Conservation (phyloP, 768 basidiomycete species). For the Mycena metata region DNA sequence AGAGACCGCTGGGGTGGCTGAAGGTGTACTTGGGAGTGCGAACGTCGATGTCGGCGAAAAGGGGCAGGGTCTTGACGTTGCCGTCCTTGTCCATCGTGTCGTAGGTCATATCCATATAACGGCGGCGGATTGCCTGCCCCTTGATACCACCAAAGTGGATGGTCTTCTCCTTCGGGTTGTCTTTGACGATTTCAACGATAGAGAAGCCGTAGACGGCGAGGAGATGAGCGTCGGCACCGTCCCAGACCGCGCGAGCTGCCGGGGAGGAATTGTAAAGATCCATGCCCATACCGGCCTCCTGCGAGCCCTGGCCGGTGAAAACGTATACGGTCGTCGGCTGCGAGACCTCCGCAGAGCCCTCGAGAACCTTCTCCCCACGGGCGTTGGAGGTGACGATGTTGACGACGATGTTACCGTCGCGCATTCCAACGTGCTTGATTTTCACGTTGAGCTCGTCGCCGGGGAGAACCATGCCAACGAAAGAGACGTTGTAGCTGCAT, state of each 20-base stretch:
- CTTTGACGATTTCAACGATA: conserved; percentile 98
- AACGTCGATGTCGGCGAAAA: conserved; percentile 95
- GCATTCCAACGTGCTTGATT: conserved; percentile 92
- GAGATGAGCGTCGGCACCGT: conserved; percentile 93
- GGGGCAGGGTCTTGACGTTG: conserved; percentile 93
- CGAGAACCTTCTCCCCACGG: conserved; percentile 90
- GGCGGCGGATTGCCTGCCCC: conserved; percentile 96
- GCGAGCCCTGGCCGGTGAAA: conserved; percentile 98
- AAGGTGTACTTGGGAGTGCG: conserved; percentile 99
- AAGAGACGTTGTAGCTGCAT: conserved; percentile 89
- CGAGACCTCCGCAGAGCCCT: conserved; percentile 92
- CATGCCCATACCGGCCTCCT: conserved; percentile 99
- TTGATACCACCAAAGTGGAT: conserved; percentile 99
- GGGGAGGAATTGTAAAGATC: conserved; percentile 94
- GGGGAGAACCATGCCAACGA: conserved; percentile 97
- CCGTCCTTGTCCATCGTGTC: conserved; percentile 98
- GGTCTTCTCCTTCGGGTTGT: conserved; percentile 98
- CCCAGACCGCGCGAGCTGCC: conserved; percentile 97
- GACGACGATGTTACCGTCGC: conserved; percentile 93
- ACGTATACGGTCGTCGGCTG: conserved; percentile 96
- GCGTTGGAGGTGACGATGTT: conserved; percentile 88
- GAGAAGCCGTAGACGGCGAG: conserved; percentile 98
- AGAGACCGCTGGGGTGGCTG: conserved; percentile 93
- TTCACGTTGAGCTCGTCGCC: conserved; percentile 89
- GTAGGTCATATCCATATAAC: conserved; percentile 99